Evolutionary conservation across 495 filamentous ascomycete genomes (phyloP).

Genomic region (Neurospora sp.): DNA sequence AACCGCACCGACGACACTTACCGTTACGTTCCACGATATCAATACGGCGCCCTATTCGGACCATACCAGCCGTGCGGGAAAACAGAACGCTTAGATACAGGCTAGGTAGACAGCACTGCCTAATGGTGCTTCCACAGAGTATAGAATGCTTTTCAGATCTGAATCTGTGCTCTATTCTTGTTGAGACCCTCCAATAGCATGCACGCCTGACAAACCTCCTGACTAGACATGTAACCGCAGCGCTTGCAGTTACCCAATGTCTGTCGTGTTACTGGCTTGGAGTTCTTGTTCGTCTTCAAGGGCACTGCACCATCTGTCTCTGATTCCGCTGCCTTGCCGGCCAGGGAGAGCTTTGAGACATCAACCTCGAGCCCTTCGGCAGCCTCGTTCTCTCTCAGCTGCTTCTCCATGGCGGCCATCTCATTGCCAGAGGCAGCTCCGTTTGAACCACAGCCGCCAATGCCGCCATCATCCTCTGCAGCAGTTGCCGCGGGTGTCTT

Average conservation of each 20-base stretch:
- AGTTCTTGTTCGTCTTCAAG: slow-evolving; percentile 9
- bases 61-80: background rate
- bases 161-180: slow-evolving; percentile 74
- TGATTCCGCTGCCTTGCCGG: slow-evolving; percentile 8
- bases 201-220: slow-evolving; percentile 92
- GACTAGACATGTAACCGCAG: slow-evolving; percentile 93
- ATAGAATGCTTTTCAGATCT: slow-evolving; percentile 37
- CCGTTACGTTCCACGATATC: background rate
- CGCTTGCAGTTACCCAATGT: slow-evolving; percentile 73
- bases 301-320: slow-evolving; percentile 9
- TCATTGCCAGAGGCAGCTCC: slow-evolving; percentile 65
- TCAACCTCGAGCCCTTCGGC: slow-evolving; percentile 62
- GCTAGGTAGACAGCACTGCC: background rate
- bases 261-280: slow-evolving; percentile 40
- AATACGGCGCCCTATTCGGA: background rate
- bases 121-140: background rate
- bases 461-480: slow-evolving; percentile 44
- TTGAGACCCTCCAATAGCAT: slow-evolving; percentile 83
- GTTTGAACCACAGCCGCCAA: slow-evolving; percentile 69
- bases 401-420: slow-evolving; percentile 88
- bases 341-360: slow-evolving; percentile 37
- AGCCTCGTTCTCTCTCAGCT: slow-evolving; percentile 55
- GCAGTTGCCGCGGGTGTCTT: slow-evolving; percentile 29
- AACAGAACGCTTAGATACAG: background rate
- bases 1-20: background rate